Percentiles rank a stretch among this genome's conserved stretches.
Evolutionary conservation across 2,329 filamentous ascomycete species (phyloP).

Genomic region (Colletotrichum musae): DNA sequence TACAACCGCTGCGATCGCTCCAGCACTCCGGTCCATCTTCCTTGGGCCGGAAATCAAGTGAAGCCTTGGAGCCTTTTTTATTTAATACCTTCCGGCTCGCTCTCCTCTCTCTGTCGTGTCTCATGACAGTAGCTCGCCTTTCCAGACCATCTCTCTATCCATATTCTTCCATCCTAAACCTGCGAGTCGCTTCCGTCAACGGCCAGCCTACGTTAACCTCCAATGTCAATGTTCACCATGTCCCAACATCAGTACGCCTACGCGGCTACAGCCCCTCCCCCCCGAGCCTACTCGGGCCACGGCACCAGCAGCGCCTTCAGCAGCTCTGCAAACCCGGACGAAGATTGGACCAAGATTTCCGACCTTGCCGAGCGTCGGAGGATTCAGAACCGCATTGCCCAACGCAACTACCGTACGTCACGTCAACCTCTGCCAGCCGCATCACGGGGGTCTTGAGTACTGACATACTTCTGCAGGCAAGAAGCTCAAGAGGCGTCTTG

Average conservation of each 20-base stretch:
- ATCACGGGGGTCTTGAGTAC: slow-evolving; percentile 5
- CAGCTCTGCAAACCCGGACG: slow-evolving; percentile 92
- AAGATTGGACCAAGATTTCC: slow-evolving; percentile 99
- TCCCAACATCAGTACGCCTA: slow-evolving; percentile 60
- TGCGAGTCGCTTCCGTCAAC: too few relatives aligned
- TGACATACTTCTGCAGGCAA: slow-evolving; percentile 71
- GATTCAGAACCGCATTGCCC: slow-evolving; percentile 98
- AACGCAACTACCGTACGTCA: slow-evolving; percentile 92
- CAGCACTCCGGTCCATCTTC: slow-evolving; percentile 25
- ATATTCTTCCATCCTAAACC: neutral
- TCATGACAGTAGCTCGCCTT: slow-evolving; percentile 16
- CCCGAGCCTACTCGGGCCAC: slow-evolving; percentile 79
- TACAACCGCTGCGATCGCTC: slow-evolving; percentile 30
- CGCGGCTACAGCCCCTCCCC: slow-evolving; percentile 54
- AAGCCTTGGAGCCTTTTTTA: slow-evolving; percentile 34
- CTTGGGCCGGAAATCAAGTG: slow-evolving; percentile 24
- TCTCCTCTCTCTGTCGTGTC: slow-evolving; percentile 15
- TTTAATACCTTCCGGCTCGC: slow-evolving; percentile 39
- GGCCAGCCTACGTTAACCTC: neutral
- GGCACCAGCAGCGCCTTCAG: slow-evolving; percentile 95
- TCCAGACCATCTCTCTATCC: slow-evolving; percentile 1
- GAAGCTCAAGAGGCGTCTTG: slow-evolving; percentile 91
- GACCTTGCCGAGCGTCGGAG: slow-evolving; percentile 93
- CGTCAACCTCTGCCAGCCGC: slow-evolving; percentile 40
- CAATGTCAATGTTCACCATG: slow-evolving; percentile 58